A percentile compares a stretch with the other conserved stretches of the same genome.
These are phyloP conservation scores for Sphaceloma murrayae DNA, from an alignment of 2,329 filamentous ascomycete species.

Conservation along the genomic window DNA sequence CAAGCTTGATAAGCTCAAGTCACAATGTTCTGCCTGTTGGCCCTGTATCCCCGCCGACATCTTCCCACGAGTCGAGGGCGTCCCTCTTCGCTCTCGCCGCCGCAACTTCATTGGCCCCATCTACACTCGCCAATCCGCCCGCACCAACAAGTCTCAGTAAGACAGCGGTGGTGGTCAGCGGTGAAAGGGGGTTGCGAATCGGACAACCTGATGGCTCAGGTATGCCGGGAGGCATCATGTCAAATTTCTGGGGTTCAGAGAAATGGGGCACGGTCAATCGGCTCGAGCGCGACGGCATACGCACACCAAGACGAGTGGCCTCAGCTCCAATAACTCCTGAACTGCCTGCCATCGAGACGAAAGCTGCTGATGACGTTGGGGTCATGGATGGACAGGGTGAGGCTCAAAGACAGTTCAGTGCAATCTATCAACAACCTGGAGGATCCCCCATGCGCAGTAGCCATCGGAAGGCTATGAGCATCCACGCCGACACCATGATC, in stretches of 20 bases:
- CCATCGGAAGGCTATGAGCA: slow-evolving; percentile 49
- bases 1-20: slow-evolving; percentile 75
- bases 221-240: slow-evolving; percentile 76
- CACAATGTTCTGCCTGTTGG: slow-evolving; percentile 66
- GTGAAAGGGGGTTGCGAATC: slow-evolving; percentile 57
- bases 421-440: slow-evolving; percentile 12
- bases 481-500: slow-evolving; percentile 33
- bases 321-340: slow-evolving; percentile 19
- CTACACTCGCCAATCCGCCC: slow-evolving; percentile 73
- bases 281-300: slow-evolving; percentile 44
- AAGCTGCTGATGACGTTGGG: slow-evolving; percentile 26
- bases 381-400: slow-evolving; percentile 25
- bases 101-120: slow-evolving; percentile 62
- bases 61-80: slow-evolving; percentile 19
- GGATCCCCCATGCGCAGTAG: slow-evolving; percentile 21
- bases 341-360: slow-evolving; percentile 16
- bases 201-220: slow-evolving; percentile 54
- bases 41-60: slow-evolving; percentile 35
- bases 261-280: slow-evolving; percentile 65
- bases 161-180: slow-evolving; percentile 69
- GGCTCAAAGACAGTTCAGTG: slow-evolving; percentile 18
- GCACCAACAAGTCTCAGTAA: slow-evolving; percentile 78
- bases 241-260: slow-evolving; percentile 86
- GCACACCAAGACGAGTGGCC: slow-evolving; percentile 25
- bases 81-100: slow-evolving; percentile 30